A percentile compares a stretch with the other conserved stretches of the same genome.
phyloP scores from a whole-genome alignment of 2,329 filamentous ascomycete genomes.

The Juglanconis sp. region DNA sequence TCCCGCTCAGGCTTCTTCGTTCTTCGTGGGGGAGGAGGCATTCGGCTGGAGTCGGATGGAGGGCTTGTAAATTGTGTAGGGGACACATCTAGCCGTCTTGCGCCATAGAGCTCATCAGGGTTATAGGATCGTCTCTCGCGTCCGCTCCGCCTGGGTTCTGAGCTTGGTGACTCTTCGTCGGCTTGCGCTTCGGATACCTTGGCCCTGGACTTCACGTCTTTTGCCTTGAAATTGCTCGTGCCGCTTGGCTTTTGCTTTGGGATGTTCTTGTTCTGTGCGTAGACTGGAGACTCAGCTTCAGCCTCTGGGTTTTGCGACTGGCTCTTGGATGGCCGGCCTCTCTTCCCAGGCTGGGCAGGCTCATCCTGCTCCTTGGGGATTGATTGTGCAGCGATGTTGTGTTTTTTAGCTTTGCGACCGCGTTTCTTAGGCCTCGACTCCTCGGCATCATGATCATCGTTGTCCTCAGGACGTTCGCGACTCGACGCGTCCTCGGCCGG shows the following conservation, averaged over 20 bases:
- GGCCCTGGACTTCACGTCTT: background rate
- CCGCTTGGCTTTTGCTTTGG: background rate
- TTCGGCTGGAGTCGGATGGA: background rate
- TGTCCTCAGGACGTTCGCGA: slow-evolving; percentile 6
- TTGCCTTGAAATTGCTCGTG: background rate
- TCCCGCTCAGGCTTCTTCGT: background rate
- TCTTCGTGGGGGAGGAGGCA: background rate
- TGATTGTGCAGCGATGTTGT: background rate
- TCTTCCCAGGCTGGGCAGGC: background rate
- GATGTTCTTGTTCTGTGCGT: background rate
- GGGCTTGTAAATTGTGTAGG: background rate
- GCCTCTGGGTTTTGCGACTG: slow-evolving; percentile 11
- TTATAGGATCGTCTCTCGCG: background rate
- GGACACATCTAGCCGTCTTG: background rate
- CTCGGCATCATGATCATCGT: slow-evolving; percentile 13
- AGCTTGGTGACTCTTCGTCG: slow-evolving; percentile 22
- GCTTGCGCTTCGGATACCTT: slow-evolving; percentile 19
- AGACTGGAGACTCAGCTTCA: slow-evolving; percentile 15
- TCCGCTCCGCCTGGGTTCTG: slow-evolving; percentile 5
- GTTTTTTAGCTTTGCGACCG: slow-evolving; percentile 9
- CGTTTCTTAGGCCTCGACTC: slow-evolving; percentile 19
- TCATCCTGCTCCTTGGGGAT: background rate
- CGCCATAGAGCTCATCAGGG: background rate
- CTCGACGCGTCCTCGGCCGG: slow-evolving; percentile 22
- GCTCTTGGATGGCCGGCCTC: slow-evolving; percentile 10